phyloP scores from a whole-genome alignment of 2,329 filamentous ascomycete genomes.

The Biscogniauxia mediterranea region DNA sequence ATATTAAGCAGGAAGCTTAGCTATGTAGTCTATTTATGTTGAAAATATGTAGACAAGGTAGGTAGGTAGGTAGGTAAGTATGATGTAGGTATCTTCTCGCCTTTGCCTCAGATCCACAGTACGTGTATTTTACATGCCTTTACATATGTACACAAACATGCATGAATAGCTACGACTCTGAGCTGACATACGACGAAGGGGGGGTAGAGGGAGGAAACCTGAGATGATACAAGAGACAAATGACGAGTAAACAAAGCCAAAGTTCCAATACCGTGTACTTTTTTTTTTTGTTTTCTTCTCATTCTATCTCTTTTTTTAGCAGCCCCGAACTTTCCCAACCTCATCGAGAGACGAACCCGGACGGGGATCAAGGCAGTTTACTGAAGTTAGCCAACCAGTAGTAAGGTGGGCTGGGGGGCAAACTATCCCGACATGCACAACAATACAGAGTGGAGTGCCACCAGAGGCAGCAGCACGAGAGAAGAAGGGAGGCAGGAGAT shows the following conservation, averaged over 20 bases:
- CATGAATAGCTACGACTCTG: not conserved
- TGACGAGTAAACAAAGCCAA: constrained; percentile 20
- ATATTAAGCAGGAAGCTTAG: not conserved
- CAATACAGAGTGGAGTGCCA: not conserved
- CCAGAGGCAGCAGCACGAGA: too few species aligned
- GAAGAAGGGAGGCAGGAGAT: too few species aligned
- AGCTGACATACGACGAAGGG: not conserved
- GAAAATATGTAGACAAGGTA: not conserved
- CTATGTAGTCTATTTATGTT: not conserved
- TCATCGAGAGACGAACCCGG: constrained; percentile 9
- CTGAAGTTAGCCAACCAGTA: not conserved
- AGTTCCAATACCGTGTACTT: constrained; percentile 4
- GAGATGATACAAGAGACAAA: constrained; percentile 7
- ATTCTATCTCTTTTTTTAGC: constrained; percentile 8
- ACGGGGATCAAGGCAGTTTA: not conserved
- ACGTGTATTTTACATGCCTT: not conserved
- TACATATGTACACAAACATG: not conserved
- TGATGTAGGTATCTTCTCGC: not conserved
- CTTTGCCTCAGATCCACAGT: not conserved
- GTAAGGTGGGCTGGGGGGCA: not conserved
- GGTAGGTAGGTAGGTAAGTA: not conserved
- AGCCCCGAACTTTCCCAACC: constrained; percentile 8
- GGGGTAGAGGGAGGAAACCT: not conserved
- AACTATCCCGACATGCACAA: not conserved
- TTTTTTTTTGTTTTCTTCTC: not conserved